Evolutionary conservation across 148 eudicot genomes (phyloP).

Genomic region (Vaccinium myrtillus): DNA sequence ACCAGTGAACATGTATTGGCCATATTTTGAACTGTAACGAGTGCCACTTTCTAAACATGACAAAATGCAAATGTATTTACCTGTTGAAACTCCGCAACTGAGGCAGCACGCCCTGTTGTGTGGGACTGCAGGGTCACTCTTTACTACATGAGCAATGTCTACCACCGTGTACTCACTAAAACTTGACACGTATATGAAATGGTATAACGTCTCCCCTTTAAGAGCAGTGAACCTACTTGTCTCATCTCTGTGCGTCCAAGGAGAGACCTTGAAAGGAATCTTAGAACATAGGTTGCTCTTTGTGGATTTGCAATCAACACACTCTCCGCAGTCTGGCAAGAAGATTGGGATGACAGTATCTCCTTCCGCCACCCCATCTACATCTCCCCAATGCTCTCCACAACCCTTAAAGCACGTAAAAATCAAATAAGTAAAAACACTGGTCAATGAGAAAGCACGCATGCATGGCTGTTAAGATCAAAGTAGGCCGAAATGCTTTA

Average conservation of each 20-base stretch:
- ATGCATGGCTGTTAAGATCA: neutral
- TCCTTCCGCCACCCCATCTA: slow-evolving; percentile 58
- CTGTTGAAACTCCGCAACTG: slow-evolving; percentile 90
- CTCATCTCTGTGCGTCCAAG: slow-evolving; percentile 69
- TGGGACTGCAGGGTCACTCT: slow-evolving; percentile 61
- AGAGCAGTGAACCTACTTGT: slow-evolving; percentile 73
- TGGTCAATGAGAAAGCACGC: neutral
- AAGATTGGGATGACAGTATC: slow-evolving; percentile 75
- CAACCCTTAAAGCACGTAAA: slow-evolving; percentile 40
- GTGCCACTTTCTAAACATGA: neutral
- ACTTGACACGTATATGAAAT: slow-evolving; percentile 65
- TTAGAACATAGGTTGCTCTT: slow-evolving; percentile 76
- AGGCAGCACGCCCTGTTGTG: slow-evolving; percentile 87
- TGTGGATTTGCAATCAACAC: slow-evolving; percentile 63
- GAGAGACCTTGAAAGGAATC: slow-evolving; percentile 57
- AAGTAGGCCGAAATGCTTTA: neutral
- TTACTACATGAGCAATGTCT: slow-evolving; percentile 57
- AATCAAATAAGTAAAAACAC: slow-evolving; percentile 5
- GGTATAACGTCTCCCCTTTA: slow-evolving; percentile 69
- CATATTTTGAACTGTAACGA: slow-evolving; percentile 5
- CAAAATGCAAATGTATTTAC: slow-evolving; percentile 29
- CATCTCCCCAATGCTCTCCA: slow-evolving; percentile 85
- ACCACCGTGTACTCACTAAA: slow-evolving; percentile 82
- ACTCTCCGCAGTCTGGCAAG: slow-evolving; percentile 75
- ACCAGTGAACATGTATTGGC: neutral